Percentiles rank a stretch among this genome's conserved stretches.
These are phyloP conservation scores for Asterionellopsis glacialis DNA, from an alignment of 108 stramenopile species.

Conservation along the genomic window DNA sequence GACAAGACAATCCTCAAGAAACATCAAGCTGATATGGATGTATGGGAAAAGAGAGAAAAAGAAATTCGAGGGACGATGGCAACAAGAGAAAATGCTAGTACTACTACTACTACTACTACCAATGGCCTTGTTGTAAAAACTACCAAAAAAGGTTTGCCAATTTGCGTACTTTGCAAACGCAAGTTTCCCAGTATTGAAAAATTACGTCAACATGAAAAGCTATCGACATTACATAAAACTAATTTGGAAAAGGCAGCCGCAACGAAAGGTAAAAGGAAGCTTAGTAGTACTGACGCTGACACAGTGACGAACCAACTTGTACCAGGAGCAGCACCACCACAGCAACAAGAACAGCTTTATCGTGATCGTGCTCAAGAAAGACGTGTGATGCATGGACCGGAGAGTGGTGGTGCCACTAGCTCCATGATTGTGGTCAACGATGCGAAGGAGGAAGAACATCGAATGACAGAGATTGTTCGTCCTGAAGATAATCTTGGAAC, in stretches of 20 bases:
- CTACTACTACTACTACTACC: neutral
- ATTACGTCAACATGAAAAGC: slow-evolving; percentile 58
- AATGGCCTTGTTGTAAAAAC: slow-evolving; percentile 31
- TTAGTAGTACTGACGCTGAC: neutral
- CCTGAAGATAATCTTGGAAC: slow-evolving; percentile 38
- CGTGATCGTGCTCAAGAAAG: slow-evolving; percentile 51
- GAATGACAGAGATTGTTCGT: slow-evolving; percentile 25
- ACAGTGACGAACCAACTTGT: slow-evolving; percentile 15
- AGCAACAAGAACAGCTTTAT: slow-evolving; percentile 10
- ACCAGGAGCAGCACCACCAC: neutral
- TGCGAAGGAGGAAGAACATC: neutral
- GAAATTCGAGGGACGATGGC: slow-evolving; percentile 27
- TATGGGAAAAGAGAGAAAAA: slow-evolving; percentile 71
- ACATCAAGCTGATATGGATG: slow-evolving; percentile 62
- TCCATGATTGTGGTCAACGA: neutral
- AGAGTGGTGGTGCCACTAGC: neutral
- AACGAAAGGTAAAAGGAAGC: neutral
- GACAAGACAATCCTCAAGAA: slow-evolving; percentile 36
- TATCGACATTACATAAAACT: slow-evolving; percentile 69
- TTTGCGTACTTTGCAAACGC: slow-evolving; percentile 67
- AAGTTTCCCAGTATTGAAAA: slow-evolving; percentile 70
- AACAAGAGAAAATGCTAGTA: neutral
- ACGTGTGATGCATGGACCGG: slow-evolving; percentile 31
- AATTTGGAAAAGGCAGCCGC: slow-evolving; percentile 54
- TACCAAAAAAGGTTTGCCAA: slow-evolving; percentile 52